Evolutionary conservation across 2,329 filamentous ascomycete genomes (phyloP).

Genomic region (Phialophora tarda): DNA sequence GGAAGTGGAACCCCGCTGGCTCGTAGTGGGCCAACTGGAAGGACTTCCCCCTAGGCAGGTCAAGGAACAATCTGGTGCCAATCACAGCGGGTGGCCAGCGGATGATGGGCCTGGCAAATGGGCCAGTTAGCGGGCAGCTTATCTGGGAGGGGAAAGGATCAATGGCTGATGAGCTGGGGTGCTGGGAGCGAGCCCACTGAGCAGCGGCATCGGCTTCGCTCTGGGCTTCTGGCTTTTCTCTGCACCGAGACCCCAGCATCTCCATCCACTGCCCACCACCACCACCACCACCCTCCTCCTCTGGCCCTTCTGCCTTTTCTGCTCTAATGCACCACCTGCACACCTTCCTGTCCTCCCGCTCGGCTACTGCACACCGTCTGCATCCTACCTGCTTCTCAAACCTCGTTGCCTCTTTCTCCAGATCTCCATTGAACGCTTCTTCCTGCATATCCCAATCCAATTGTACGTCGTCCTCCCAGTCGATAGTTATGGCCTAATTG

Average conservation of each 20-base stretch:
- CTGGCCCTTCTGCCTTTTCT: slow-evolving; percentile 24
- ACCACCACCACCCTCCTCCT: background rate
- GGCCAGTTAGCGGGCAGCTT: slow-evolving; percentile 14
- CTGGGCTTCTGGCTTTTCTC: background rate
- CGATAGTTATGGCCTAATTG: slow-evolving; percentile 31
- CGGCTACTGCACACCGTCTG: slow-evolving; percentile 37
- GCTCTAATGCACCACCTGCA: slow-evolving; percentile 39
- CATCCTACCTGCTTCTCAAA: slow-evolving; percentile 36
- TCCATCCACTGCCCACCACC: slow-evolving; percentile 10
- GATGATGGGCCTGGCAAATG: slow-evolving; percentile 8
- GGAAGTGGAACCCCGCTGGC: slow-evolving; percentile 13
- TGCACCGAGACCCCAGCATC: slow-evolving; percentile 7
- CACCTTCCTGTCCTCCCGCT: slow-evolving; percentile 36
- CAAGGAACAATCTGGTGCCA: slow-evolving; percentile 26
- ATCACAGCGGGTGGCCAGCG: slow-evolving; percentile 20
- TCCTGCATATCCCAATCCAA: slow-evolving; percentile 31
- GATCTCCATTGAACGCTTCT: slow-evolving; percentile 36
- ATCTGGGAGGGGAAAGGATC: slow-evolving; percentile 9
- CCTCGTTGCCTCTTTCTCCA: slow-evolving; percentile 37
- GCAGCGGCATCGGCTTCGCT: slow-evolving; percentile 19
- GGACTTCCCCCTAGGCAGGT: slow-evolving; percentile 16
- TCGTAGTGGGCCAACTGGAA: slow-evolving; percentile 15
- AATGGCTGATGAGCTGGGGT: slow-evolving; percentile 17
- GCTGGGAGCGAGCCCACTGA: slow-evolving; percentile 9
- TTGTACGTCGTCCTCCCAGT: slow-evolving; percentile 18